These are phyloP conservation scores for Pittosporum tobira DNA, from an alignment of 129 eudicot species.

Conservation along the genomic window DNA sequence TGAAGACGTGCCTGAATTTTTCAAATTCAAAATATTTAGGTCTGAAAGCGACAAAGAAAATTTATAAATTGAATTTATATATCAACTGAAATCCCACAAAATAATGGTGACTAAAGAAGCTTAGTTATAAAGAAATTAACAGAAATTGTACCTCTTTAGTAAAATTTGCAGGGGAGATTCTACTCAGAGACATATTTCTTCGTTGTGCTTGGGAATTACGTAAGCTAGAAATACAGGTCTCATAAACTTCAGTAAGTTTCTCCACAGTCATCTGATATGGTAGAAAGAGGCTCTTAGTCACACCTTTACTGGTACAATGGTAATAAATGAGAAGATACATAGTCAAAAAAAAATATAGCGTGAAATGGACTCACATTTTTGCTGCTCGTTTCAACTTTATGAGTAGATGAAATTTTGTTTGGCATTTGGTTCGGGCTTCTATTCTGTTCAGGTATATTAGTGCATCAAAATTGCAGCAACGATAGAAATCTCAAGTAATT, in stretches of 20 bases:
- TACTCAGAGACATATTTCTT: constrained; percentile 45
- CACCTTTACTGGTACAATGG: neutral
- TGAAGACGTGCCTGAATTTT: constrained; percentile 44
- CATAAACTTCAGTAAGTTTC: constrained; percentile 51
- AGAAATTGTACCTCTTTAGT: constrained; percentile 68
- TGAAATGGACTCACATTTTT: constrained; percentile 35
- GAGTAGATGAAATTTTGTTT: constrained; percentile 17
- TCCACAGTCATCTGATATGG: constrained; percentile 38
- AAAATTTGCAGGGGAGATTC: constrained; percentile 74
- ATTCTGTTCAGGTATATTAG: constrained; percentile 40
- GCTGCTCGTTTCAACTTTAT: constrained; percentile 20
- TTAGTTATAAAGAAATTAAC: neutral
- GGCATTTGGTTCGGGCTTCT: constrained; percentile 18
- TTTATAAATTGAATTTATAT: neutral
- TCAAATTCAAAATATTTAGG: neutral
- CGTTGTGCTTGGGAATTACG: constrained; percentile 59
- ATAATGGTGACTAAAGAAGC: neutral
- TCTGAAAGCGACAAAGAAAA: neutral
- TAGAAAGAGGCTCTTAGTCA: constrained; percentile 11
- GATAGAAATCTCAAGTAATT: neutral
- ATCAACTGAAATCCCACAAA: neutral
- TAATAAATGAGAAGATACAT: constrained; percentile 2
- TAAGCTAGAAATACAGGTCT: constrained; percentile 52
- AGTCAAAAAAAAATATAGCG: neutral
- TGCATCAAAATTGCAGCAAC: constrained; percentile 4